A percentile compares a stretch with the other conserved stretches of the same genome.
phyloP scores from a whole-genome alignment of 2,329 filamentous ascomycete genomes.

The Colletotrichum trifolii region DNA sequence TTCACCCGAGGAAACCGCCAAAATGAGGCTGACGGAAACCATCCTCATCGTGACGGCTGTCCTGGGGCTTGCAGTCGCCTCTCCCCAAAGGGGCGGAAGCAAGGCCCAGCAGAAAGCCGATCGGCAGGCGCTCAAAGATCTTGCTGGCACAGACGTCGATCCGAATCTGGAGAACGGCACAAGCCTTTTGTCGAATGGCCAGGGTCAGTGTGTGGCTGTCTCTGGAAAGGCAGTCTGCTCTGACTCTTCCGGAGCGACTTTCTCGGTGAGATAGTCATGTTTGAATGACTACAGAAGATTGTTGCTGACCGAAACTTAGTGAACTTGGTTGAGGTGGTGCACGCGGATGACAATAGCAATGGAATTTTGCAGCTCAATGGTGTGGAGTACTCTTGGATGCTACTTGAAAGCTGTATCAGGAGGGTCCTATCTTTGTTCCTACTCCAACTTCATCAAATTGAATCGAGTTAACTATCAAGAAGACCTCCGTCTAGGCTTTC shows the following conservation, averaged over 20 bases:
- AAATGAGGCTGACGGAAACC: constrained; percentile 14
- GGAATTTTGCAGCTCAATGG: too few species aligned
- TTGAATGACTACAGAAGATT: neutral
- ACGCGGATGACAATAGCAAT: too few species aligned
- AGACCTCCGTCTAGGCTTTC: too few species aligned
- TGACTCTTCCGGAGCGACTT: constrained; percentile 12
- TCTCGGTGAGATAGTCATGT: constrained; percentile 1
- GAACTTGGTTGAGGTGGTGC: too few species aligned
- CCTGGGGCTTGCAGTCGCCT: neutral
- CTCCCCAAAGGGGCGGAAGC: constrained; percentile 20
- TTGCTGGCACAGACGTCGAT: constrained; percentile 23
- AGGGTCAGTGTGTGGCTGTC: constrained; percentile 24
- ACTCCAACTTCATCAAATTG: too few species aligned
- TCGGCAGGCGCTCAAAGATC: constrained; percentile 19
- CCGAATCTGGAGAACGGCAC: constrained; percentile 27
- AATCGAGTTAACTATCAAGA: too few species aligned
- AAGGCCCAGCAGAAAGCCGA: constrained; percentile 19
- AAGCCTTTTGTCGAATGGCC: constrained; percentile 16
- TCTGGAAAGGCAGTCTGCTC: constrained; percentile 27
- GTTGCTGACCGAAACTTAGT: neutral
- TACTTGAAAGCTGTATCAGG: too few species aligned
- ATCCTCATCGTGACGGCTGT: constrained; percentile 1
- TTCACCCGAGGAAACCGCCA: neutral
- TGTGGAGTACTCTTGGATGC: too few species aligned
- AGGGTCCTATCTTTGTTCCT: too few species aligned